Evolutionary conservation across 768 basidiomycete species (phyloP), one percentile per base, ranked within the genome.

Genomic region (Gelatoporia subvermispora): DNA sequence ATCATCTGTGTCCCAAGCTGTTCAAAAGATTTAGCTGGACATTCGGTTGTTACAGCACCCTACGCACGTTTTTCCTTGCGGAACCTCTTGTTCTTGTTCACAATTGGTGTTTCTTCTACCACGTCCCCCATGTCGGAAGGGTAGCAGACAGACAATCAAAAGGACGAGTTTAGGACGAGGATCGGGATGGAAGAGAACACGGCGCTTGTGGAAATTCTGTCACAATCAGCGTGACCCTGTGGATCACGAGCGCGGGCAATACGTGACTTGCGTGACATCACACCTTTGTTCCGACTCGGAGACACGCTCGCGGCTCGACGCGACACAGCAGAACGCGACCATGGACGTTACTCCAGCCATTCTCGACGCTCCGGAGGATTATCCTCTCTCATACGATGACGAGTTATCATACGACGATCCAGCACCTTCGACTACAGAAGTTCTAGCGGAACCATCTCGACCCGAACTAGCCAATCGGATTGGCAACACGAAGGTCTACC

Each of bases 1-100:
- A 59, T 96, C 95, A 66, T 97, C 94, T 38, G 94, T 97, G 63
- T 98, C 95, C 95, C 95, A 98, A 62, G 94, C 95, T 97, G 52
- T 40, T 24, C 2, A 31, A 38, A 21, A n/a, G 35, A 56, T 24
- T 57, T 45, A 60, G 45, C 51, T 25, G 48, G 42, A 53, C 64
- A 8, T 8, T 16, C 24, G 17, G 21, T 20, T 23, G 21, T 1
- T 36, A 15, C 8, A 40, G 47, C 22, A 23, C 13, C n/a, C 38
- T 8, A 69, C 91, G 63, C 61, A 95, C 94, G 94, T 70, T 98
- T 98, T 8, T 96, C 93, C 64, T 96, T 96, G 53, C 93, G 77
- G 65, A 91, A 86, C 39, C 80, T 73, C 71, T 92, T 93, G 72
- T 93, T 93, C 68, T 94, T 93, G 67, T 76, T 90, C 35, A 80